These are phyloP conservation scores for Kodamaea fungicola DNA, from an alignment of 1,139 yeast genomes.

Conservation along the genomic window DNA sequence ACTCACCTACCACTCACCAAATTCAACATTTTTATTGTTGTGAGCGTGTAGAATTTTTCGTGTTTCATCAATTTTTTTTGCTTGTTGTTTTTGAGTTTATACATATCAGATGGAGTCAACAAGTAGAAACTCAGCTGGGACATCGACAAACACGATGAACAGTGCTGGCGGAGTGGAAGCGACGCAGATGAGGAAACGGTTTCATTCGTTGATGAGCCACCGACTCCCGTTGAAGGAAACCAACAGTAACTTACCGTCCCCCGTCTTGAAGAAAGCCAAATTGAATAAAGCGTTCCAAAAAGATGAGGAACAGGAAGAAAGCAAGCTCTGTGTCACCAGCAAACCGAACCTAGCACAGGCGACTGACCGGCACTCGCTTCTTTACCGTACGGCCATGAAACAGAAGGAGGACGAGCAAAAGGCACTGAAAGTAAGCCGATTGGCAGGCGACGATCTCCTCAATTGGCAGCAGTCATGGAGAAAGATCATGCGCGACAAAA, in stretches of 20 bases:
- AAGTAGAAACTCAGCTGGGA: neutral
- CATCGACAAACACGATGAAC: neutral
- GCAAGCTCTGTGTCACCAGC: neutral
- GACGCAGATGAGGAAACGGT: constrained; percentile 10
- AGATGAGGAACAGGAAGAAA: neutral
- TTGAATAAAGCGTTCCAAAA: constrained; percentile 9
- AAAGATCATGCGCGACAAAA: constrained; percentile 59
- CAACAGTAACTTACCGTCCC: constrained; percentile 40
- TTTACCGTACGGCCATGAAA: constrained; percentile 3
- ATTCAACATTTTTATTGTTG: neutral
- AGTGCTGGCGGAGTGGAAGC: constrained; percentile 5
- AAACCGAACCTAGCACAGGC: neutral
- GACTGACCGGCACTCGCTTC: constrained; percentile 1
- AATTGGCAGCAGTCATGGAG: constrained; percentile 87
- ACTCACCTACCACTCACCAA: neutral
- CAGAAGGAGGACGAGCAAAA: neutral
- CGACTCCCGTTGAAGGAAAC: constrained; percentile 44
- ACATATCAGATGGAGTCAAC: neutral
- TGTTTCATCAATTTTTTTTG: constrained; percentile 2
- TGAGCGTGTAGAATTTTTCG: constrained; percentile 6
- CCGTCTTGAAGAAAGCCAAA: constrained; percentile 30
- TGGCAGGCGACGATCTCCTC: constrained; percentile 50
- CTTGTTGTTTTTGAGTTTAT: constrained; percentile 3
- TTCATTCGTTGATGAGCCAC: constrained; percentile 11
- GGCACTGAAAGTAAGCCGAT: constrained; percentile 19